Base-by-base conservation (phyloP, 83 land plant genomes). In the Diphasiastrum complanatum region DNA sequence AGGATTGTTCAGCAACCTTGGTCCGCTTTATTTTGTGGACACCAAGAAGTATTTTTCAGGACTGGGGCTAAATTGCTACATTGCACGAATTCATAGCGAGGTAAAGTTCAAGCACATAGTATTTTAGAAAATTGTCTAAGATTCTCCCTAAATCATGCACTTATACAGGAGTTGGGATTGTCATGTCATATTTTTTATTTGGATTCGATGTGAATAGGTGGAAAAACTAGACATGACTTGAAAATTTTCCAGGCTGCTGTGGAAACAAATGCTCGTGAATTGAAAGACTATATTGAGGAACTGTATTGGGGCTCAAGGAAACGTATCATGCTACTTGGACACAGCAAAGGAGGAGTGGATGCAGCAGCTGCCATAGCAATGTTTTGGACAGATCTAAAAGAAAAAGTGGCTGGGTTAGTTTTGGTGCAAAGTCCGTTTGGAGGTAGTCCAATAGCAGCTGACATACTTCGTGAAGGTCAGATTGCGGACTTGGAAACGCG, bases 381-480 rank as follows among this genome's bases (percentile, higher is more conserved):
- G 76, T 83, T 91, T 45, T 92, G 96, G 98, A 56, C 84, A 47
- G 84, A 89, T 5, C 45, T 92, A 48, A 81, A 81, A 64, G 98
- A 89, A 55, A 92, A 92, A 61, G 96, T 92, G 68, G 91, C 84
- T 24, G 98, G 98, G 3, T 40, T 92, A 47, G 91, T 80, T 52
- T 76, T 92, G 45, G 92, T 88, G 1, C 98, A 92, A 63, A 92
- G 98, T 66, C 98, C 98, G 24, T 92, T 88, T 64, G 98, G 98
- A 25, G 98, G 98, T 8, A 88, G 88, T 60, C 98, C 98, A 25
- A 74, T 92, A 53, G 96, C 98, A 43, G 76, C 97, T 41, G 98
- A 92, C 72, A 85, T 92, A 19, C 56, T 92, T 68, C 75, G 98
- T 65, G 91, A 92, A 76, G 98, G 98, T 19, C 98, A 92, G 77